Conservation (phyloP, 1,139 yeast species). For the Geotrichum carabidarum region DNA sequence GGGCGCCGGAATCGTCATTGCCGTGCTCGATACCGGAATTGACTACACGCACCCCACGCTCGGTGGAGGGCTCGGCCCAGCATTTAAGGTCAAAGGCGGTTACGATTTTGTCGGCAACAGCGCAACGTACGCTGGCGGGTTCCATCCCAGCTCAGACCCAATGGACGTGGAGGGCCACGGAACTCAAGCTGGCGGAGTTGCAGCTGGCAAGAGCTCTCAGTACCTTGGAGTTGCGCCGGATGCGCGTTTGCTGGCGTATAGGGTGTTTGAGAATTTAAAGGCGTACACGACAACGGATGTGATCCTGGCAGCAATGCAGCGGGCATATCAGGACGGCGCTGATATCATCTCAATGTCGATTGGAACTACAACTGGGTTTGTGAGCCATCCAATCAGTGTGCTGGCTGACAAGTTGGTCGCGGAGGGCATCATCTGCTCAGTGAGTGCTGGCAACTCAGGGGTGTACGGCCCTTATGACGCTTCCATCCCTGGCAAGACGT, state of each 20-base stretch:
- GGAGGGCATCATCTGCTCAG: slow-evolving; percentile 10
- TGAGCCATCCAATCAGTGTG: neutral
- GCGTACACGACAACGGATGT: slow-evolving; percentile 18
- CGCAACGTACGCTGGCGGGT: neutral
- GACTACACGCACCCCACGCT: slow-evolving; percentile 21
- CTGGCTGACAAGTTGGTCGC: slow-evolving; percentile 1
- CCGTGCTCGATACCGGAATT: slow-evolving; percentile 26
- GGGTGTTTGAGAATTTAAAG: slow-evolving; percentile 20
- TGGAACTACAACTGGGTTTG: slow-evolving; percentile 1
- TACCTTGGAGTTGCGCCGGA: slow-evolving; percentile 49
- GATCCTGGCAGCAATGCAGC: slow-evolving; percentile 23
- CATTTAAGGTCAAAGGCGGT: slow-evolving; percentile 22
- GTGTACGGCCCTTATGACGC: slow-evolving; percentile 13
- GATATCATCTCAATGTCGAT: slow-evolving; percentile 26
- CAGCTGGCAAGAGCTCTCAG: slow-evolving; percentile 42
- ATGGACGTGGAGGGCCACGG: slow-evolving; percentile 47
- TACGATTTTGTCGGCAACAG: slow-evolving; percentile 21
- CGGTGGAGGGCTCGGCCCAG: slow-evolving; percentile 23
- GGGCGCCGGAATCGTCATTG: slow-evolving; percentile 23
- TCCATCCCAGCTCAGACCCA: slow-evolving; percentile 19
- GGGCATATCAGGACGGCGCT: slow-evolving; percentile 22
- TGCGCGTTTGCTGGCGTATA: slow-evolving; percentile 24
- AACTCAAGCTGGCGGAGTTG: slow-evolving; percentile 57
- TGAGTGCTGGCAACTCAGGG: slow-evolving; percentile 19
- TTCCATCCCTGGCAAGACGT: neutral